A percentile compares a stretch with the other conserved stretches of the same genome.
Conservation (phyloP, 306 rosid genomes). For the Prinsepia uniflora region DNA sequence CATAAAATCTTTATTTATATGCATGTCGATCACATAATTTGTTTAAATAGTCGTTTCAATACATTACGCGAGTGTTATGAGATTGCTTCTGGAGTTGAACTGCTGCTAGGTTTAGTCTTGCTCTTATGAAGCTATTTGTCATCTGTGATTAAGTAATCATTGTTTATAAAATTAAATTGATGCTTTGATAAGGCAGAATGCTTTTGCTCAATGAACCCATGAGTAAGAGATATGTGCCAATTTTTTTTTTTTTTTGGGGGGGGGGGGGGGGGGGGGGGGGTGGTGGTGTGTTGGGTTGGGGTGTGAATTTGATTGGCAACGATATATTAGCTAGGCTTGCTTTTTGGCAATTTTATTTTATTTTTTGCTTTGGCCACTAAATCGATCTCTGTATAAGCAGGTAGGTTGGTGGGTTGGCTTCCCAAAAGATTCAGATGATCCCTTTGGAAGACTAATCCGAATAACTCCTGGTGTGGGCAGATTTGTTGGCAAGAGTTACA, state of each 20-base stretch:
- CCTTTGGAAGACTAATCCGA: conserved; percentile 81
- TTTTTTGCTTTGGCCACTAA: conserved; percentile 18
- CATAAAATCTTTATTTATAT: neutral
- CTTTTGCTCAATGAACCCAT: neutral
- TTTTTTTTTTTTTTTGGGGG: neutral
- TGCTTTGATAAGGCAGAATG: neutral
- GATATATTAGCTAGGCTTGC: neutral
- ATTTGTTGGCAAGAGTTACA: conserved; percentile 75
- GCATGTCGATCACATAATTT: neutral
- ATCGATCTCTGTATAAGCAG: conserved; percentile 43
- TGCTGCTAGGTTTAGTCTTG: neutral
- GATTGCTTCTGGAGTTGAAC: neutral
- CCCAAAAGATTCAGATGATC: conserved; percentile 81
- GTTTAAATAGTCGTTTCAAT: neutral
- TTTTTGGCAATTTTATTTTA: conserved; percentile 1
- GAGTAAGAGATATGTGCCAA: neutral
- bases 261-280: too few relatives aligned
- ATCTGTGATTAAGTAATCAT: neutral
- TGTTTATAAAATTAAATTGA: neutral
- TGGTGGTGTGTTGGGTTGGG: too few relatives aligned
- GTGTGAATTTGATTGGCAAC: conserved; percentile 8
- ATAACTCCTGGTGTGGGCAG: conserved; percentile 87
- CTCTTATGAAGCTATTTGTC: neutral
- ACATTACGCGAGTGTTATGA: neutral
- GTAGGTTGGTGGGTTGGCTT: conserved; percentile 99